Evolutionary conservation across 108 stramenopile species (phyloP), one percentile per base, ranked within the genome.

Genomic region (Nitzschia inconspicua): DNA sequence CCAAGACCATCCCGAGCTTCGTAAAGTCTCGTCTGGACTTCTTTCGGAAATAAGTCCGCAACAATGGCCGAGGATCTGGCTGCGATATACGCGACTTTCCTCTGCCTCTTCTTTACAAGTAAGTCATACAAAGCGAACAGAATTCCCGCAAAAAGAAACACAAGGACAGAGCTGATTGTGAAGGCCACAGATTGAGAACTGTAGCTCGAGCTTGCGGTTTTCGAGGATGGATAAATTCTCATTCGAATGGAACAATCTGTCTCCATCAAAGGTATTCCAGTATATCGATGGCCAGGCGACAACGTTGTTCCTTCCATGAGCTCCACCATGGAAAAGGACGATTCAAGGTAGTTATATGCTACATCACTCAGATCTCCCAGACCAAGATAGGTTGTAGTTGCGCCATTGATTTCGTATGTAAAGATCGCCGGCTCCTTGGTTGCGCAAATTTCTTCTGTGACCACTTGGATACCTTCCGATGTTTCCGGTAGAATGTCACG

Each of bases 361-460:
- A 25, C 5, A 64, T 64, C 63, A 29, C 53, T 49, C 4, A 35
- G 19, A 64, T 64, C 63, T 0, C 49, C 40, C 20, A 22, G 4
- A 19, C 63, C 63, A 4, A 51, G 18, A 16, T 53, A 64, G 37
- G 40, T 53, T 13, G 41, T 39, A 26, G 43, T 51, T 1, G 49
- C 43, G 0, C 63, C 63, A 31, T 30, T 34, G 44, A 64, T 53
- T 22, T 41, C 26, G 10, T 53, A 64, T 3, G 63, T 53, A 2
- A 64, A 29, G n/a, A n/a, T n/a, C n/a, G n/a, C n/a, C n/a, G n/a
- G n/a, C n/a, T n/a, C n/a, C 9, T 20, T 13, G 19, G 6, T 16
- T 2, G 22, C 13, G 35, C 51, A 64, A 20, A n/a, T 53, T 5
- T 44, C 14, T 14, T 10, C 14, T 14, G 37, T 64, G 18, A 61